A percentile compares a stretch with the other conserved stretches of the same genome.
phyloP scores from a whole-genome alignment of 1,139 yeast species.

The Sugiyamaella grinbergsii region DNA sequence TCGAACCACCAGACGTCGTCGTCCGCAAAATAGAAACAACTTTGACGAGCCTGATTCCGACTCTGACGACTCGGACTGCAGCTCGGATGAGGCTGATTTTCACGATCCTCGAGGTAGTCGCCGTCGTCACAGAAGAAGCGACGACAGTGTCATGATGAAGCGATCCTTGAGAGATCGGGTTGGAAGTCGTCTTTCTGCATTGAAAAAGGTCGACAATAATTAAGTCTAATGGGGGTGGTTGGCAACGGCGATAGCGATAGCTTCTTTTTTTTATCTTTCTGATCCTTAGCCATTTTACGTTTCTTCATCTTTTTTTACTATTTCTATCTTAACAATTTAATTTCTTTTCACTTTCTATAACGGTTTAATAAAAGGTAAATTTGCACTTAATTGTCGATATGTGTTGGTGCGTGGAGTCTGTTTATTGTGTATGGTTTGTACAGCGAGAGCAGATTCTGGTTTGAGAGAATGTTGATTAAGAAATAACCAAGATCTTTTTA shows the following conservation, averaged over 20 bases:
- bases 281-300: not conserved
- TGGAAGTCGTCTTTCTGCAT: conserved; percentile 19
- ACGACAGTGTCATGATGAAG: conserved; percentile 10
- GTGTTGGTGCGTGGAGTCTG: no score
- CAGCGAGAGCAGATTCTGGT: no score
- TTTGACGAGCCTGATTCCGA: conserved; percentile 3
- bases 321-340: not conserved
- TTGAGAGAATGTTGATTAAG: no score
- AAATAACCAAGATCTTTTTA: no score
- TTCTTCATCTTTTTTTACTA: not conserved
- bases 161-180: conserved; percentile 18
- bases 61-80: conserved; percentile 3
- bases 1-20: conserved; percentile 5
- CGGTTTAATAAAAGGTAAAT: not conserved
- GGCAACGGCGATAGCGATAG: not conserved
- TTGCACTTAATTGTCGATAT: no score
- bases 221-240: no score
- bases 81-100: conserved; percentile 10
- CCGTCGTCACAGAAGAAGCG: conserved; percentile 1
- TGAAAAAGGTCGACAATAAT: conserved; percentile 14
- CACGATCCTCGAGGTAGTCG: not conserved
- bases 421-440: no score
- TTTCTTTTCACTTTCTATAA: not conserved
- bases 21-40: conserved; percentile 2
- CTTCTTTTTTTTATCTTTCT: not conserved